A percentile compares a stretch with the other conserved stretches of the same genome.
phyloP scores from a whole-genome alignment of 2,329 filamentous ascomycete species.

The Ophiostoma fasciatum region DNA sequence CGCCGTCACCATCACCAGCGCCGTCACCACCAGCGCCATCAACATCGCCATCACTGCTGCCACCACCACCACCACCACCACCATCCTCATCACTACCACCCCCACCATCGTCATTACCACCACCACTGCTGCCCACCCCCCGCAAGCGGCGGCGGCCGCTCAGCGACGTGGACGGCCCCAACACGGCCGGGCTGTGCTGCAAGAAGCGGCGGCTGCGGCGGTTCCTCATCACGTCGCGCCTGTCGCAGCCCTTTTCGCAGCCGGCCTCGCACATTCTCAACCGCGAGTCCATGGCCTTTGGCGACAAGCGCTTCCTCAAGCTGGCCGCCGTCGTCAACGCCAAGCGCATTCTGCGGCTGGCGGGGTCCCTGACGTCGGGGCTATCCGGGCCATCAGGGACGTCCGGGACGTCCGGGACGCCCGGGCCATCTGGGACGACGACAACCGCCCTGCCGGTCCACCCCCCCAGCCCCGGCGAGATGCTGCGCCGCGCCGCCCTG shows the following conservation, averaged over 20 bases:
- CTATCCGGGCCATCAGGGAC: too few relatives aligned
- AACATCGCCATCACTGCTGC: too few relatives aligned
- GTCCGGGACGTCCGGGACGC: too few relatives aligned
- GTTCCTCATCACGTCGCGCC: slow-evolving; percentile 51
- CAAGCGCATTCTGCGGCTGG: slow-evolving; percentile 12
- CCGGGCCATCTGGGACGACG: too few relatives aligned
- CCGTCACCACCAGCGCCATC: too few relatives aligned
- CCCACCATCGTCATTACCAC: too few relatives aligned
- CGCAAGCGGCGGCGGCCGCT: slow-evolving; percentile 36
- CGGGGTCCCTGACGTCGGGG: background rate
- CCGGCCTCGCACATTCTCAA: slow-evolving; percentile 57
- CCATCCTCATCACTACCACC: too few relatives aligned
- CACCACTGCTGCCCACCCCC: background rate
- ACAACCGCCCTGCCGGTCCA: too few relatives aligned
- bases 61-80: too few relatives aligned
- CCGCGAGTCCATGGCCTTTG: slow-evolving; percentile 32
- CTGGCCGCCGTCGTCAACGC: slow-evolving; percentile 28
- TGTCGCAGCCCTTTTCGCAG: slow-evolving; percentile 53
- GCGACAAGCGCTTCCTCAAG: slow-evolving; percentile 34
- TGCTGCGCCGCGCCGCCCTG: slow-evolving; percentile 49
- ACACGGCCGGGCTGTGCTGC: slow-evolving; percentile 31
- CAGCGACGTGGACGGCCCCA: slow-evolving; percentile 45
- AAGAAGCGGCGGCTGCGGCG: slow-evolving; percentile 56
- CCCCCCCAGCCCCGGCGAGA: slow-evolving; percentile 18
- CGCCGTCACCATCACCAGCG: too few relatives aligned